Evolutionary conservation across 179 eudicot species (phyloP), one percentile per base, ranked within the genome.

Genomic region (Carnegiea gigantea): DNA sequence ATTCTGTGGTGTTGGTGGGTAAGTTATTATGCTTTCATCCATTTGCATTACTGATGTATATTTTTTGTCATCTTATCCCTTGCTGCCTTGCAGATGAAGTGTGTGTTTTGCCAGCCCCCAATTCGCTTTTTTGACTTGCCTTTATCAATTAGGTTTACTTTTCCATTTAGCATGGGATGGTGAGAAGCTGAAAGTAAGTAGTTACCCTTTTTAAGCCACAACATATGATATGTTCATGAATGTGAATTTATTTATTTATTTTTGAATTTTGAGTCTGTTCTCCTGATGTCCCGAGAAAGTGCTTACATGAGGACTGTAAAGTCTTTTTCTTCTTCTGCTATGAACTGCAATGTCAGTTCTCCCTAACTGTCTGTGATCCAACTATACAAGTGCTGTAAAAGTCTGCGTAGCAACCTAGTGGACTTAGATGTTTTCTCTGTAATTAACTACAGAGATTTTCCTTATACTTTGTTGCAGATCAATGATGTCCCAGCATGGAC

Each of bases 1-100:
- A 74, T 91, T 96, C 85, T 87, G 90, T 76, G 99, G 99, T 83
- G 92, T 93, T 53, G 99, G 99, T 83, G 99, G 99, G 99, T 95
- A 87, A 80, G 84, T 71, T 17, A 23, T 73, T 26, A 44, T 44
- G 36, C 6, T 62, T 54, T 53, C 70, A 43, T 54, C 51, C n/a
- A 9, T 40, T 70, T 71, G 23, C 40, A 33, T 62, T 48, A 12
- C 8, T 44, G 13, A 18, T 20, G 33, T 64, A 11, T 43, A 1
- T 38, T 4, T 15, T 49, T 73, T 64, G 30, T 3, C 17, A 38
- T 76, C 24, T 33, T 36, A 48, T 46, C 36, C 6, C 3, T 38
- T 38, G 40, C 40, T n/a, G n/a, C n/a, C n/a, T n/a, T n/a, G n/a
- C n/a, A 38, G 40, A 38, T 38, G 40, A 38, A 1, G 40, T 38